These are phyloP conservation scores for Oryza meyeriana DNA, from an alignment of 176 grass and related monocot species.

Conservation along the genomic window DNA sequence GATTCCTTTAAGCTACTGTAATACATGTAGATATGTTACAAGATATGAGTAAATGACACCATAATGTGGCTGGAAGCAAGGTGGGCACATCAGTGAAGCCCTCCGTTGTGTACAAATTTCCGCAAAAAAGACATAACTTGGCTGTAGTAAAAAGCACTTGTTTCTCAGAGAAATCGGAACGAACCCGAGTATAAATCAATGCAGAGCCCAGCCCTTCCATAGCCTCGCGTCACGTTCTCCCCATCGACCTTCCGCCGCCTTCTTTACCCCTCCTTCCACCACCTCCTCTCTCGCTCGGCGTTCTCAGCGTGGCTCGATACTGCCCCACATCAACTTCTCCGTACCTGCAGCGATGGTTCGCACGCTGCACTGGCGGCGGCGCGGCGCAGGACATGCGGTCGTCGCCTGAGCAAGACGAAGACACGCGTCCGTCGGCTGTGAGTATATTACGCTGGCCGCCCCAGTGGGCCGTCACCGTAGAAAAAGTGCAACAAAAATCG, in stretches of 20 bases:
- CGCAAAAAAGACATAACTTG: neutral
- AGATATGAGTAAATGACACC: too few relatives aligned
- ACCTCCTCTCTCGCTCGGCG: neutral
- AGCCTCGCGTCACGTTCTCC: neutral
- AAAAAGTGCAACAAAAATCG: too few relatives aligned
- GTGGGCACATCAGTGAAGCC: too few relatives aligned
- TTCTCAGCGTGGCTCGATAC: neutral
- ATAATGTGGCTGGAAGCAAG: too few relatives aligned
- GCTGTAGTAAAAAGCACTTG: neutral
- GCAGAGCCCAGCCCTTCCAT: neutral
- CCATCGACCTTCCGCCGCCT: neutral
- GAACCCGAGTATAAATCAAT: neutral
- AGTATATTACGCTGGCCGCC: too few relatives aligned
- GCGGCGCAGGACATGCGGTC: neutral
- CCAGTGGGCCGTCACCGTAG: neutral
- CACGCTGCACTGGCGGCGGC: neutral
- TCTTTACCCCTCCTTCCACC: neutral
- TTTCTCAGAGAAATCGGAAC: neutral
- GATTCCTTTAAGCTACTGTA: neutral
- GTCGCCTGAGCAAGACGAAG: neutral
- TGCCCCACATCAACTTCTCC: neutral
- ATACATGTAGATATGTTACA: too few relatives aligned
- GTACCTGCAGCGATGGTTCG: neutral
- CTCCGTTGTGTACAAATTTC: neutral
- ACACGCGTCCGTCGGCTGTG: neutral